phyloP scores from a whole-genome alignment of 2,329 filamentous ascomycete species.

The Incumbomyces delicatus region DNA sequence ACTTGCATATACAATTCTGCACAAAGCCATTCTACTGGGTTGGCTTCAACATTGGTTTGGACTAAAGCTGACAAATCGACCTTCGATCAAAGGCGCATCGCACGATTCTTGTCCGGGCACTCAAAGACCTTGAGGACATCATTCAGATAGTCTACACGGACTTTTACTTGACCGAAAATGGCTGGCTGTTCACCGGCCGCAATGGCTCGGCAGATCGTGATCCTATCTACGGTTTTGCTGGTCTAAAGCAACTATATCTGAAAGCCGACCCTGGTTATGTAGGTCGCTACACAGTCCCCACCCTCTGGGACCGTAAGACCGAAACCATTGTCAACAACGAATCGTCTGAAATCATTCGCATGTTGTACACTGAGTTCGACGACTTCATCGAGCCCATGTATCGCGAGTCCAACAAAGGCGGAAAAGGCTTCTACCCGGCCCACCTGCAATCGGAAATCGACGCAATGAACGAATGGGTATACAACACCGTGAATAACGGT shows the following conservation, averaged over 20 bases:
- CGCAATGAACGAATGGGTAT: conserved; percentile 66
- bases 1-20: not conserved
- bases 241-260: conserved; percentile 67
- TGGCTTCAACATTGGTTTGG: not conserved
- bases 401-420: conserved; percentile 38
- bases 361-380: conserved; percentile 71
- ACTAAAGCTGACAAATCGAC: not conserved
- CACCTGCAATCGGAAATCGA: conserved; percentile 57
- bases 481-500: conserved; percentile 49
- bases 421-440: conserved; percentile 49
- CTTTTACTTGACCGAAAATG: conserved; percentile 34
- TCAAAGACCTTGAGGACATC: conserved; percentile 43
- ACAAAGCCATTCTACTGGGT: not conserved
- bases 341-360: conserved; percentile 76
- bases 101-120: conserved; percentile 35
- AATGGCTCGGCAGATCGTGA: conserved; percentile 51
- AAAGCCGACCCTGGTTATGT: conserved; percentile 56
- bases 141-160: conserved; percentile 40
- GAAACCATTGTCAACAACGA: conserved; percentile 77
- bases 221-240: conserved; percentile 60
- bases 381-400: conserved; percentile 48
- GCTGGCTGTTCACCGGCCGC: conserved; percentile 67
- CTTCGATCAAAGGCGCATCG: conserved; percentile 37
- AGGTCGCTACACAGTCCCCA: conserved; percentile 72
- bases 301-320: conserved; percentile 68